A percentile compares a stretch with the other conserved stretches of the same genome.
phyloP scores from a whole-genome alignment of 2,329 filamentous ascomycete species.

The Cercospora sp. region DNA sequence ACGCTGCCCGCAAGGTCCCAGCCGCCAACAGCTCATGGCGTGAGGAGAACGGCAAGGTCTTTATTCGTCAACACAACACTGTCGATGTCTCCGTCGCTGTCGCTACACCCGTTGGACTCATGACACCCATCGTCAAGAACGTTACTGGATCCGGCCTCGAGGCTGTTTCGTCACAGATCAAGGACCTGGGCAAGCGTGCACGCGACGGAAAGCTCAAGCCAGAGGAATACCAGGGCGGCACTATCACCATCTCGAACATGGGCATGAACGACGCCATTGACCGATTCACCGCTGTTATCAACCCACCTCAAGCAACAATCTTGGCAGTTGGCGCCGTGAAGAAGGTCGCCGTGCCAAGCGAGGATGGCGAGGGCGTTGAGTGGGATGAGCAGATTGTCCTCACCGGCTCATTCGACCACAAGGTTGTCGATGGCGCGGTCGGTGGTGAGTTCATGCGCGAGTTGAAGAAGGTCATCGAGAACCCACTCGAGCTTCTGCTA shows the following conservation, averaged over 20 bases:
- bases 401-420: constrained; percentile 97
- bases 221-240: constrained; percentile 98
- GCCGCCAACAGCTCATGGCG: constrained; percentile 94
- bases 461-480: constrained; percentile 97
- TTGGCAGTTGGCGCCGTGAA: constrained; percentile 90
- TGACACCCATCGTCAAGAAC: constrained; percentile 94
- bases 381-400: constrained; percentile 98
- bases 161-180: constrained; percentile 84
- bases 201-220: constrained; percentile 98
- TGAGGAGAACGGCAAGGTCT: constrained; percentile 67
- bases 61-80: constrained; percentile 88
- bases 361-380: constrained; percentile 74
- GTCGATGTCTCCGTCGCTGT: constrained; percentile 97
- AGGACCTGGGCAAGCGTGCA: constrained; percentile 95
- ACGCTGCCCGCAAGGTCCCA: constrained; percentile 90
- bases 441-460: constrained; percentile 96
- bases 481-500: constrained; percentile 90
- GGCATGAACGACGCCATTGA: constrained; percentile 98
- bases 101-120: constrained; percentile 86
- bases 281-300: constrained; percentile 97
- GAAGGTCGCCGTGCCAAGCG: constrained; percentile 88
- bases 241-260: constrained; percentile 99
- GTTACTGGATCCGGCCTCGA: constrained; percentile 85
- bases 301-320: constrained; percentile 95
- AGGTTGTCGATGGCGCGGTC: constrained; percentile 94